Conservation (phyloP, 345 rosid genomes). For the Pistacia atlantica region DNA sequence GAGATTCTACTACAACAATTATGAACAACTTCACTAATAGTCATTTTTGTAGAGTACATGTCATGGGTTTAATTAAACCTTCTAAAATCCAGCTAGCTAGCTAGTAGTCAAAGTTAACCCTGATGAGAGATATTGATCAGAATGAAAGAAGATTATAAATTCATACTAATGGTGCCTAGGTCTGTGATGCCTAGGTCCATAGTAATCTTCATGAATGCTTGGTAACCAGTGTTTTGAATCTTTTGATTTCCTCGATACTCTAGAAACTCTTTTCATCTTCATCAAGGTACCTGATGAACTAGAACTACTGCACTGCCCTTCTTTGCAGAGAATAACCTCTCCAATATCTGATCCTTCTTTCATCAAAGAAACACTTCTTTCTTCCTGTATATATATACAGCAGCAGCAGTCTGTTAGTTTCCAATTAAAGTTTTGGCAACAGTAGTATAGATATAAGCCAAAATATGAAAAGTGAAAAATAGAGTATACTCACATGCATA, state of each 20-base stretch:
- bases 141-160: not conserved
- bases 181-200: slow-evolving; percentile 60
- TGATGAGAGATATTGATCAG: not conserved
- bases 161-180: slow-evolving; percentile 46
- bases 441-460: not conserved
- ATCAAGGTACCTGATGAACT: slow-evolving; percentile 31
- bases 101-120: not conserved
- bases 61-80: not conserved
- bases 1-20: too few relatives aligned
- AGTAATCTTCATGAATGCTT: slow-evolving; percentile 64
- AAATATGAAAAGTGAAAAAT: not conserved
- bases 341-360: slow-evolving; percentile 5
- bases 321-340: slow-evolving; percentile 19
- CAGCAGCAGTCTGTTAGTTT: too few relatives aligned
- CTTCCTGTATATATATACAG: slow-evolving; percentile 1
- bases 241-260: slow-evolving; percentile 19
- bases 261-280: slow-evolving; percentile 22
- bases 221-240: slow-evolving; percentile 35
- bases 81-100: not conserved
- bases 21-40: too few relatives aligned
- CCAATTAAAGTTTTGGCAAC: too few relatives aligned
- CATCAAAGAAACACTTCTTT: not conserved
- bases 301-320: slow-evolving; percentile 12
- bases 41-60: too few relatives aligned
- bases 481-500: slow-evolving; percentile 12